These are phyloP conservation scores for Torulaspora franciscae DNA, from an alignment of 805 yeast genomes.

Conservation along the genomic window DNA sequence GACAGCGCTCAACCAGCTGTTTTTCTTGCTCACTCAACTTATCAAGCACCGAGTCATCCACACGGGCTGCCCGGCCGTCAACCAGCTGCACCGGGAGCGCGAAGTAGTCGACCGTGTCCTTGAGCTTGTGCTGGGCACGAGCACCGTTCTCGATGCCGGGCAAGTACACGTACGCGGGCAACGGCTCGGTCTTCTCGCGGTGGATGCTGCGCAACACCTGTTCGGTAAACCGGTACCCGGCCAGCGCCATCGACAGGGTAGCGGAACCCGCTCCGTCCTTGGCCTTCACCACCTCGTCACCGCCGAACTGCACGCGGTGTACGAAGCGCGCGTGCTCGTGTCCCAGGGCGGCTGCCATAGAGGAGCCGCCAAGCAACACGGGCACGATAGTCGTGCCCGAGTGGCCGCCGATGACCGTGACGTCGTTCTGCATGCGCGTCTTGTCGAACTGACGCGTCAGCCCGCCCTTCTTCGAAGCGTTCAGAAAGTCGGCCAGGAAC, in stretches of 20 bases:
- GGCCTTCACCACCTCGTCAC: constrained; percentile 85
- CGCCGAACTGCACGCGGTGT: constrained; percentile 79
- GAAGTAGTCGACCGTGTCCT: constrained; percentile 43
- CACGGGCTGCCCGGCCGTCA: constrained; percentile 49
- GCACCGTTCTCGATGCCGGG: constrained; percentile 50
- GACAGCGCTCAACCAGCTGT: constrained; percentile 49
- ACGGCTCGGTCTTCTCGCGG: constrained; percentile 13
- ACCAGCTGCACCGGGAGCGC: constrained; percentile 57
- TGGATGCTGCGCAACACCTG: constrained; percentile 47
- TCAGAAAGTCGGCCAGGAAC: constrained; percentile 42
- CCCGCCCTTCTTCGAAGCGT: constrained; percentile 3
- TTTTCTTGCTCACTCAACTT: constrained; percentile 45
- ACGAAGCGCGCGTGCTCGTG: constrained; percentile 54
- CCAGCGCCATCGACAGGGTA: constrained; percentile 81
- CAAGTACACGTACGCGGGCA: constrained; percentile 51
- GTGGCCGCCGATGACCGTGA: constrained; percentile 82
- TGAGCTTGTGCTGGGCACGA: constrained; percentile 37
- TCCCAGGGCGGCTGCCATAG: constrained; percentile 39
- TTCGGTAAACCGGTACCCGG: constrained; percentile 72
- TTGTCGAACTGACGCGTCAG: constrained; percentile 12
- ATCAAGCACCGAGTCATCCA: constrained; percentile 47
- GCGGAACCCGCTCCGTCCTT: constrained; percentile 83
- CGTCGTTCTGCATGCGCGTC: constrained; percentile 49
- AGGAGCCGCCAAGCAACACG: constrained; percentile 52
- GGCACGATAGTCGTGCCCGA: constrained; percentile 82